Evolutionary conservation across 768 basidiomycete species (phyloP).

Genomic region (Mycena vitilis): DNA sequence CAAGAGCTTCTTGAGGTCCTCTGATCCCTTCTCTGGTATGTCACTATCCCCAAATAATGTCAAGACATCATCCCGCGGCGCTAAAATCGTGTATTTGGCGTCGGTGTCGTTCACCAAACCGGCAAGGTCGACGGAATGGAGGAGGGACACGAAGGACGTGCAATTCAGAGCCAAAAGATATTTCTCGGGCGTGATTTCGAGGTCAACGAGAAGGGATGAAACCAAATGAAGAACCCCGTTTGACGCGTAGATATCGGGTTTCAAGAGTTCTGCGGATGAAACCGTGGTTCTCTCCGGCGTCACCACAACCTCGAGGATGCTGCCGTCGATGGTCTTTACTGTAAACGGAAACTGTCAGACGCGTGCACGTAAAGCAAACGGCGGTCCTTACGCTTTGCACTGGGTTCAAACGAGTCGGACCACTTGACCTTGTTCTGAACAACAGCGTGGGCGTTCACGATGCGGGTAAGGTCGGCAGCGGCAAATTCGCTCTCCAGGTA

Average conservation of each 20-base stretch:
- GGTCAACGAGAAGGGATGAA: constrained; percentile 81
- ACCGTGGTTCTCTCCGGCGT: constrained; percentile 65
- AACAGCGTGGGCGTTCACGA: constrained; percentile 84
- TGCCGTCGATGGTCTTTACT: constrained; percentile 82
- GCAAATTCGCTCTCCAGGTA: constrained; percentile 94
- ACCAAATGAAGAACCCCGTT: constrained; percentile 96
- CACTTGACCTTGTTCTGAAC: constrained; percentile 69
- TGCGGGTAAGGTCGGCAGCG: constrained; percentile 78
- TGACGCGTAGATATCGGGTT: constrained; percentile 90
- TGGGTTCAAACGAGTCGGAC: constrained; percentile 69
- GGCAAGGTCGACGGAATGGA: constrained; percentile 85
- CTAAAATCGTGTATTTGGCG: constrained; percentile 87
- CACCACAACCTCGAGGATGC: constrained; percentile 69
- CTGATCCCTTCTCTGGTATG: constrained; percentile 72
- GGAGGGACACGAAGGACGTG: constrained; percentile 87
- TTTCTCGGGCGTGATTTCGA: constrained; percentile 93
- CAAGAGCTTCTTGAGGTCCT: constrained; percentile 77
- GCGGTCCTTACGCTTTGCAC: constrained; percentile 62
- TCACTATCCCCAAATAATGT: constrained; percentile 62
- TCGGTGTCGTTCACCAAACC: constrained; percentile 77
- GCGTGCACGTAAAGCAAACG: constrained; percentile 10
- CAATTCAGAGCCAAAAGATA: constrained; percentile 93
- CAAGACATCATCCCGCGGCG: constrained; percentile 89
- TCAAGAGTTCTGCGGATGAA: constrained; percentile 68
- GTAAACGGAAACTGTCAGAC: constrained; percentile 32